Evolutionary conservation across 257 asterid genomes (phyloP).

Genomic region (Rauvolfia tetraphylla): DNA sequence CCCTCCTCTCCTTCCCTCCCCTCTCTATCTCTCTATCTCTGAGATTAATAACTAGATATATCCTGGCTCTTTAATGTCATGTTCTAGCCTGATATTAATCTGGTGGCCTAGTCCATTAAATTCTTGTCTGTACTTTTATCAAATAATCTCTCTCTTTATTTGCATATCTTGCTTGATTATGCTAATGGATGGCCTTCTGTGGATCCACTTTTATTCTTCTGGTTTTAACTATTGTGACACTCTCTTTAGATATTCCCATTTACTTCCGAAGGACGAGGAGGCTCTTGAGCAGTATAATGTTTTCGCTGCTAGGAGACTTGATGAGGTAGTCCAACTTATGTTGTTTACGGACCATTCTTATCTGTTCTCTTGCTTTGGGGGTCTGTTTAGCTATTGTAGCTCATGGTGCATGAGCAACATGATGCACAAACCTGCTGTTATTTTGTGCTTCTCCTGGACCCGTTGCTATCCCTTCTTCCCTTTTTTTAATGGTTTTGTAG

Average conservation of each 20-base stretch:
- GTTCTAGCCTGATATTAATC: neutral
- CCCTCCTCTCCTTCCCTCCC: neutral
- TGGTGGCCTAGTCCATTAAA: neutral
- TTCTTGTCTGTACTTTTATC: neutral
- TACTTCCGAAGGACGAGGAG: conserved; percentile 94
- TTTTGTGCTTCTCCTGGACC: neutral
- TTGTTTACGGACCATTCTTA: neutral
- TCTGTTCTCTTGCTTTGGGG: neutral
- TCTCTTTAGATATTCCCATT: conserved; percentile 79
- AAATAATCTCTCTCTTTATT: neutral
- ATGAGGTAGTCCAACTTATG: conserved; percentile 56
- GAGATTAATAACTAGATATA: neutral
- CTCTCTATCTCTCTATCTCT: too few species aligned
- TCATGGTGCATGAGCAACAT: too few species aligned
- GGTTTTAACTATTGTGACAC: conserved; percentile 16
- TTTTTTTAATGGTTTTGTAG: neutral
- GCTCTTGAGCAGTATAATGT: conserved; percentile 83
- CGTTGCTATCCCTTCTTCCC: neutral
- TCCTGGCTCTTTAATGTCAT: neutral
- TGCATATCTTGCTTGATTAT: neutral
- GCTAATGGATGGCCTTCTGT: neutral
- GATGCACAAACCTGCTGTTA: too few species aligned
- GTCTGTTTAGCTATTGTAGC: neutral
- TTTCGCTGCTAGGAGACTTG: conserved; percentile 82
- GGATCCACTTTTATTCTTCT: neutral